Conservation (phyloP, 257 asterid species). For the Nyctanthes arbortristis region DNA sequence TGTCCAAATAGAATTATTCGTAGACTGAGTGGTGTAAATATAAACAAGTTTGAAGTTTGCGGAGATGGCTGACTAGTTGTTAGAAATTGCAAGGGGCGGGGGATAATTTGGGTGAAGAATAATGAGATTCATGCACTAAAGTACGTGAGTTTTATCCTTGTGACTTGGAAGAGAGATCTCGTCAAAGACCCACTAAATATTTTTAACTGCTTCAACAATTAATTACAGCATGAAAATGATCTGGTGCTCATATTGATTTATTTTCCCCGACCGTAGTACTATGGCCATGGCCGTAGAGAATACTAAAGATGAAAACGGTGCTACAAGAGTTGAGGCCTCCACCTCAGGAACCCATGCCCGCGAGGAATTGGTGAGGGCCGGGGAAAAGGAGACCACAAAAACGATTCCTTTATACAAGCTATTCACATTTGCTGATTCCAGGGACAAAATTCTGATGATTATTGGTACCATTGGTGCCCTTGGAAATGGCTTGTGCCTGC, state of each 20-base stretch:
- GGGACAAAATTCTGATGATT: conserved; percentile 51
- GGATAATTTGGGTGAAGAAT: too few species aligned
- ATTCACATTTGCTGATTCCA: conserved; percentile 58
- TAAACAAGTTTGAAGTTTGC: too few species aligned
- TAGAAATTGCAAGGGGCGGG: too few species aligned
- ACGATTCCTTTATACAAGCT: conserved; percentile 55
- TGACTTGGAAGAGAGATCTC: too few species aligned
- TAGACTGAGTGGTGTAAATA: too few species aligned
- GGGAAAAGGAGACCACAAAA: conserved; percentile 20
- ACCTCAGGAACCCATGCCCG: conserved; percentile 12
- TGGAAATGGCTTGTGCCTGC: conserved; percentile 48
- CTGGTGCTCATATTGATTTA: neutral
- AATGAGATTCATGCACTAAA: too few species aligned
- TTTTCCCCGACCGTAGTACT: too few species aligned
- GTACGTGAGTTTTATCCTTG: too few species aligned
- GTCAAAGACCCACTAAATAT: too few species aligned
- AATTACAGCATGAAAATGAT: neutral
- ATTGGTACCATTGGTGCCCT: conserved; percentile 57
- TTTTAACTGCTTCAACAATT: too few species aligned
- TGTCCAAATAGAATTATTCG: too few species aligned
- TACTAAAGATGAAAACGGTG: neutral
- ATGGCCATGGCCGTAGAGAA: neutral
- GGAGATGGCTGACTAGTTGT: too few species aligned
- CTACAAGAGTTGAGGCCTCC: conserved; percentile 10
- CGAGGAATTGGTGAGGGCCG: neutral